Percentiles rank a stretch among this genome's conserved stretches.
Conservation (phyloP, 352 stramenopile species). For the Vaucheria bursata region DNA sequence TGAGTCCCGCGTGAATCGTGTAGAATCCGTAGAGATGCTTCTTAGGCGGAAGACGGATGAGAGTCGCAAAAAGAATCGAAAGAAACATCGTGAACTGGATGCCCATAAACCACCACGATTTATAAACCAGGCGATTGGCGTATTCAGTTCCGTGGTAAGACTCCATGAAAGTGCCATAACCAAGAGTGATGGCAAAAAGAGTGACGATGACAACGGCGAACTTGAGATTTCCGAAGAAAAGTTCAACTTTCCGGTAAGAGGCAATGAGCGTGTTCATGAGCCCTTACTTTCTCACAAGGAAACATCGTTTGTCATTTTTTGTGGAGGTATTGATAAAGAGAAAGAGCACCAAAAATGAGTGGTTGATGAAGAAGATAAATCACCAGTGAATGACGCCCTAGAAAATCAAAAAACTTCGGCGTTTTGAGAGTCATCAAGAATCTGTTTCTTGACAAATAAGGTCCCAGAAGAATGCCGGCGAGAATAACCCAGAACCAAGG, state of each 20-base stretch:
- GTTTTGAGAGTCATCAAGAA: background rate
- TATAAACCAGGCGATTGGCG: conserved; percentile 2
- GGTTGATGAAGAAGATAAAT: background rate
- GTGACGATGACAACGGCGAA: background rate
- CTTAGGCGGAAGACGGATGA: background rate
- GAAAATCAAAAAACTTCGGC: too few relatives aligned
- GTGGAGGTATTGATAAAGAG: too few relatives aligned
- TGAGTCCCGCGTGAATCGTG: background rate
- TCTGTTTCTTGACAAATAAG: background rate
- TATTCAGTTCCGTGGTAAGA: background rate
- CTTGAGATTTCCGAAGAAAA: background rate
- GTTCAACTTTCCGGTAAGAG: too few relatives aligned
- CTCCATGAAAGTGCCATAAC: conserved; percentile 1
- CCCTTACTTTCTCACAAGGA: too few relatives aligned
- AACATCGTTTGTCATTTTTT: too few relatives aligned
- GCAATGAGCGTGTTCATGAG: too few relatives aligned
- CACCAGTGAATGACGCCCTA: background rate
- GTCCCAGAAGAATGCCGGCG: background rate
- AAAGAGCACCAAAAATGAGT: background rate
- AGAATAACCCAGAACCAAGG: background rate
- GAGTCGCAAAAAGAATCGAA: background rate
- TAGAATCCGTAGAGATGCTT: background rate
- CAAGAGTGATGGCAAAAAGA: background rate
- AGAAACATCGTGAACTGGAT: background rate
- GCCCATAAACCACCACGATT: background rate